Base-by-base conservation (phyloP, 495 filamentous ascomycete genomes). In the Evansstolkia leycettana region DNA sequence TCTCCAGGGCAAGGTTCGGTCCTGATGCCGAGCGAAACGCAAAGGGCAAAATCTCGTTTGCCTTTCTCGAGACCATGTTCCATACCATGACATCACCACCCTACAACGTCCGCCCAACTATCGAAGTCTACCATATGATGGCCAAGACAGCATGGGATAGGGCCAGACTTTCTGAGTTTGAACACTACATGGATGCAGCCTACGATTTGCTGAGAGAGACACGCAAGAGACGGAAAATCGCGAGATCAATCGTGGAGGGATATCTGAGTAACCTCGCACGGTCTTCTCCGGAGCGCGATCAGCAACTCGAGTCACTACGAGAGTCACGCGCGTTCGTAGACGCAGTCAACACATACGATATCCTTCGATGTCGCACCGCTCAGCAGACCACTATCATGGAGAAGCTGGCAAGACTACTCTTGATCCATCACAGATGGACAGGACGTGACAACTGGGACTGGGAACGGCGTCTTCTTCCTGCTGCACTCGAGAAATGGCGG, bases 61-160 rank as follows among this genome's bases (percentile, higher is more conserved):
- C 52, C 1, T 54, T 66, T 12, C 45, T 78, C 2, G 38, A 42
- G 5, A 51, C 51, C 2, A 38, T 78, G 17, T 80, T 69, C 59
- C 36, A 64, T 0, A 70, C 62, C 7, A 73, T 81, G 67, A 74
- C 55, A 3, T 49, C 58, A 1, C 44, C 57, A n/a, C 75, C 75
- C 5, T 73, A 75, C 55, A 71, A 69, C 33, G 45, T 78, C 38
- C 42, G 49, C 3, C 75, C 75, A 1, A 74, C 59, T 1, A 45
- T 79, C 15, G 42, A 64, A 17, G 66, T 73, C 54, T 75, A 69
- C 42, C 62, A 67, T 36, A 54, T 52, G 19, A 50, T 73, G 8
- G 65, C 77, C 28, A 67, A 62, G 26, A 37, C 39, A 8, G 43
- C 44, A 16, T 53, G 48, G 13, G 37, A 47, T 18, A 20, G 33